A percentile compares a stretch with the other conserved stretches of the same genome.
phyloP scores from a whole-genome alignment of 208 protist genomes.

The Leishmania turanica region DNA sequence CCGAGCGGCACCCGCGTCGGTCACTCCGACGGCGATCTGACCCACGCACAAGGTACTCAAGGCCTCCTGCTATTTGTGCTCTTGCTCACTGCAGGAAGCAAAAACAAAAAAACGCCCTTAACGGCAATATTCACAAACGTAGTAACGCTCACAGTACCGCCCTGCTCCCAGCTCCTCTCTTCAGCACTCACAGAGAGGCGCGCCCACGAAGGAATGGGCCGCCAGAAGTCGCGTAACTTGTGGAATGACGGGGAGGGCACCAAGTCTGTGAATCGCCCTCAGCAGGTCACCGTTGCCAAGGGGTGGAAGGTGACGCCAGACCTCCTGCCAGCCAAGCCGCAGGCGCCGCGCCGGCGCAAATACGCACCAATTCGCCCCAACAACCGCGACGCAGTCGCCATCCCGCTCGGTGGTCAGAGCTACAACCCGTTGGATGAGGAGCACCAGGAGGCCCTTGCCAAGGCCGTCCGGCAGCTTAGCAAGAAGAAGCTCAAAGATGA shows the following conservation, averaged over 20 bases:
- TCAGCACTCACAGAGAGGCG: background rate
- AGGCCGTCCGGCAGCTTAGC: constrained; percentile 63
- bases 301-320: constrained; percentile 71
- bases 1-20: background rate
- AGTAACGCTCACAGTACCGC: background rate
- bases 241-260: constrained; percentile 52
- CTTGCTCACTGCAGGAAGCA: background rate
- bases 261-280: constrained; percentile 59
- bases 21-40: background rate
- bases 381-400: constrained; percentile 75
- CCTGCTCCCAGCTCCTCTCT: background rate
- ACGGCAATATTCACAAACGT: background rate
- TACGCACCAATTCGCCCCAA: constrained; percentile 75
- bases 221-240: constrained; percentile 53
- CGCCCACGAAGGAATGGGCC: constrained; percentile 6
- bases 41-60: background rate
- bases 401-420: constrained; percentile 78
- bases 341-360: constrained; percentile 76
- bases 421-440: constrained; percentile 85
- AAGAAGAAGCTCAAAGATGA: constrained; percentile 67
- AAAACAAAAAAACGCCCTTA: background rate
- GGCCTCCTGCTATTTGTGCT: background rate
- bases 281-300: constrained; percentile 46
- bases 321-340: constrained; percentile 52
- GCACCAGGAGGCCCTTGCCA: constrained; percentile 73